phyloP scores from a whole-genome alignment of 2,329 filamentous ascomycete genomes.

The Ceratocystis colombiana region DNA sequence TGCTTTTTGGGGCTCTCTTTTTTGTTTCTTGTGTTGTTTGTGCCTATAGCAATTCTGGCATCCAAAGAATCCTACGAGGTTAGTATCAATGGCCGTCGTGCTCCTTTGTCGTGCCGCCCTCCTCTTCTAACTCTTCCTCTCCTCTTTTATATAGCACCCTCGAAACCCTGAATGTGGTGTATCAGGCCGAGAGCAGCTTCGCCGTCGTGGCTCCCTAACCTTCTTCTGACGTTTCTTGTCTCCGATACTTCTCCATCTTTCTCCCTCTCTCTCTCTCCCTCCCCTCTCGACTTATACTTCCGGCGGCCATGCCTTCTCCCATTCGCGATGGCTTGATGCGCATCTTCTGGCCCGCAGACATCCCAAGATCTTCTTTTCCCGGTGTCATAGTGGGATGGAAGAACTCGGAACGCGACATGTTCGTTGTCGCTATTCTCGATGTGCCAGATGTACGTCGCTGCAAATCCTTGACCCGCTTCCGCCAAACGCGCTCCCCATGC shows the following conservation, averaged over 20 bases:
- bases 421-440: slow-evolving; percentile 81
- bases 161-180: slow-evolving; percentile 67
- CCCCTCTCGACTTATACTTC: slow-evolving; percentile 27
- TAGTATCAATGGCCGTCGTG: slow-evolving; percentile 33
- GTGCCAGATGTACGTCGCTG: slow-evolving; percentile 65
- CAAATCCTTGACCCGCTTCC: neutral
- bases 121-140: slow-evolving; percentile 13
- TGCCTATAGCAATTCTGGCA: slow-evolving; percentile 77
- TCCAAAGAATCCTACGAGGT: slow-evolving; percentile 70
- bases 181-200: slow-evolving; percentile 89
- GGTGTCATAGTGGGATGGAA: slow-evolving; percentile 92
- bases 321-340: slow-evolving; percentile 84
- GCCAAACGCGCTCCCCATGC: neutral
- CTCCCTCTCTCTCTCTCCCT: too few relatives aligned
- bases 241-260: too few relatives aligned
- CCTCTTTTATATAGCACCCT: slow-evolving; percentile 54
- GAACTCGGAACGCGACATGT: slow-evolving; percentile 81
- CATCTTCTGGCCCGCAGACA: slow-evolving; percentile 95
- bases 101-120: neutral
- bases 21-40: slow-evolving; percentile 71
- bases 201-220: slow-evolving; percentile 65
- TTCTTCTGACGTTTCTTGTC: slow-evolving; percentile 49
- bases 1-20: slow-evolving; percentile 54
- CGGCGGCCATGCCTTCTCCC: slow-evolving; percentile 47
- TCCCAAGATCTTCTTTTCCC: slow-evolving; percentile 57